Evolutionary conservation across 2,329 filamentous ascomycete species (phyloP).

Genomic region (Paecilomyces dactylethromorphus): DNA sequence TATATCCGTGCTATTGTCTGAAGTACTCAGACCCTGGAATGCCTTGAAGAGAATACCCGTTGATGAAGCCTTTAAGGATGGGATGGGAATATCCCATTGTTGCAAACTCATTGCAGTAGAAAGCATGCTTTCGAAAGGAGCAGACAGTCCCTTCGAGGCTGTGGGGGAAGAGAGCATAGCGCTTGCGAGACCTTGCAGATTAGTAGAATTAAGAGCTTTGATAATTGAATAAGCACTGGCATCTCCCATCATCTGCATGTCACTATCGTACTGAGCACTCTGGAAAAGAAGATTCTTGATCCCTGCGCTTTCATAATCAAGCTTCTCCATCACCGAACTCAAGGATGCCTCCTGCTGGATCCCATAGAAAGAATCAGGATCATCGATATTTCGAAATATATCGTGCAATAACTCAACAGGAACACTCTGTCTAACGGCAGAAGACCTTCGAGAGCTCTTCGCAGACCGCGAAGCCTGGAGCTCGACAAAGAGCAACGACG

Average conservation of each 20-base stretch:
- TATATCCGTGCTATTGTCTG: slow-evolving; percentile 50
- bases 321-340: slow-evolving; percentile 66
- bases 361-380: slow-evolving; percentile 94
- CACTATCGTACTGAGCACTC: slow-evolving; percentile 82
- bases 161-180: slow-evolving; percentile 63
- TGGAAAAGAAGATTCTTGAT: slow-evolving; percentile 83
- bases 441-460: slow-evolving; percentile 61
- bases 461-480: slow-evolving; percentile 54
- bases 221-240: slow-evolving; percentile 64
- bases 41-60: slow-evolving; percentile 69
- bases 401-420: slow-evolving; percentile 65
- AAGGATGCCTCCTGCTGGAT: slow-evolving; percentile 72
- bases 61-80: slow-evolving; percentile 55
- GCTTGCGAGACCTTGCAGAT: slow-evolving; percentile 78
- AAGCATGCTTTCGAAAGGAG: slow-evolving; percentile 65
- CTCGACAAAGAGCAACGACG: slow-evolving; percentile 77
- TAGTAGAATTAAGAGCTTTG: slow-evolving; percentile 70
- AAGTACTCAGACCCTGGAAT: slow-evolving; percentile 71
- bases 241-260: slow-evolving; percentile 56
- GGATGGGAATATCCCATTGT: slow-evolving; percentile 83
- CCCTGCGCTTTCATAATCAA: slow-evolving; percentile 86
- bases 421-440: slow-evolving; percentile 46
- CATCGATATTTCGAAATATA: slow-evolving; percentile 89
- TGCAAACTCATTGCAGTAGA: slow-evolving; percentile 75
- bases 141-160: slow-evolving; percentile 39